phyloP scores from a whole-genome alignment of 495 filamentous ascomycete genomes.

The Monascus purpureus region DNA sequence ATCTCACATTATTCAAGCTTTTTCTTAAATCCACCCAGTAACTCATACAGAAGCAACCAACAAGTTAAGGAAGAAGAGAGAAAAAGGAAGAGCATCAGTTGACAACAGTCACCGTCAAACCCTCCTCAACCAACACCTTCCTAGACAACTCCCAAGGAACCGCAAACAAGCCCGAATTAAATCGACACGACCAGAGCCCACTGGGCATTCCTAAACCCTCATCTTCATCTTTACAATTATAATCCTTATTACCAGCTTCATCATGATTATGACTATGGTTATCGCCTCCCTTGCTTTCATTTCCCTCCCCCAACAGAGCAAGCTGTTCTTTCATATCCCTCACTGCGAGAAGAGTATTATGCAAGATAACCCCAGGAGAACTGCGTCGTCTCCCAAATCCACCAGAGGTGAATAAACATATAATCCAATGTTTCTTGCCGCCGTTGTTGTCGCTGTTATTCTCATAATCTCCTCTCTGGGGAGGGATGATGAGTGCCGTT shows the following conservation, averaged over 20 bases:
- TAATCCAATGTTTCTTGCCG: conserved; percentile 29
- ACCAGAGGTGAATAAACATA: conserved; percentile 33
- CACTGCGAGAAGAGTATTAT: conserved; percentile 25
- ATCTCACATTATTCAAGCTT: no score
- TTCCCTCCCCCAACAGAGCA: no score
- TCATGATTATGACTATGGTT: no score
- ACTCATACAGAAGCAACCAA: no score
- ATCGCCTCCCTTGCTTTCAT: no score
- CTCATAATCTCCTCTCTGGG: conserved; percentile 13
- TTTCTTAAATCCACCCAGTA: no score
- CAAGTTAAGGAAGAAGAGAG: no score
- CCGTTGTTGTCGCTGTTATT: no score
- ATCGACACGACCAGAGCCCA: conserved; percentile 22
- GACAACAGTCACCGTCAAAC: conserved; percentile 16
- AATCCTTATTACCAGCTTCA: no score
- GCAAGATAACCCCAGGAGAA: conserved; percentile 17
- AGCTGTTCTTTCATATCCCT: conserved; percentile 23
- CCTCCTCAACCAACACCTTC: conserved; percentile 8
- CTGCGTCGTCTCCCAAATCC: conserved; percentile 17
- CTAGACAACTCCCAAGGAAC: conserved; percentile 21
- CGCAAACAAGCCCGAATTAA: conserved; percentile 30
- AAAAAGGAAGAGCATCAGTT: no score
- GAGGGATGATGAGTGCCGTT: conserved; percentile 31
- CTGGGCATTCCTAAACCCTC: conserved; percentile 5
- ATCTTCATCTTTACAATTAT: no score